These are phyloP conservation scores for Zygoascus hellenicus DNA, from an alignment of 1,139 yeast genomes.

Conservation along the genomic window DNA sequence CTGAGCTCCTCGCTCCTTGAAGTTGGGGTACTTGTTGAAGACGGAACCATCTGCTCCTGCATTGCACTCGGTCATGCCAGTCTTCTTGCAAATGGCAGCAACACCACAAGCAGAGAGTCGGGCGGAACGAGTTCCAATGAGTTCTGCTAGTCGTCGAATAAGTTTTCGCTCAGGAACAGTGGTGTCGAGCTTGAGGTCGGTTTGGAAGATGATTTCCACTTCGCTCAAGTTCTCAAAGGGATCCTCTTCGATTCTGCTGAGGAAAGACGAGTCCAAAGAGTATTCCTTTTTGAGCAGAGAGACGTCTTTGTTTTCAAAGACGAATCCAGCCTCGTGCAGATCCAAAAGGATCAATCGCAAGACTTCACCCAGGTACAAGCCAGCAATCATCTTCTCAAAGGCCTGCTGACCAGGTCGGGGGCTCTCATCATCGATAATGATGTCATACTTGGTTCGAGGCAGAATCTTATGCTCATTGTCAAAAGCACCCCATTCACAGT, in stretches of 20 bases:
- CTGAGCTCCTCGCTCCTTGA: conserved; percentile 81
- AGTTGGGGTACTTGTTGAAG: conserved; percentile 85
- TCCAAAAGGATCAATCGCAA: conserved; percentile 77
- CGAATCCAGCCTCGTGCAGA: conserved; percentile 53
- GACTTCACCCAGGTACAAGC: conserved; percentile 92
- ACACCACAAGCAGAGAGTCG: conserved; percentile 92
- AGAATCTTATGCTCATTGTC: conserved; percentile 75
- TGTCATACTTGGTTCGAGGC: conserved; percentile 88
- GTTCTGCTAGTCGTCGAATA: conserved; percentile 76
- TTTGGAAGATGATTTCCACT: conserved; percentile 59
- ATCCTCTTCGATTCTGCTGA: conserved; percentile 83
- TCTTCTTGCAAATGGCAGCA: conserved; percentile 89
- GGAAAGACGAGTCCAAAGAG: conserved; percentile 82
- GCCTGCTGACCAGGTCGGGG: conserved; percentile 97
- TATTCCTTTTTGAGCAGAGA: conserved; percentile 54
- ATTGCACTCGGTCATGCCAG: conserved; percentile 69
- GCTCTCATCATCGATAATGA: conserved; percentile 70
- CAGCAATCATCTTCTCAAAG: conserved; percentile 96
- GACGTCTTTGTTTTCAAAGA: conserved; percentile 67
- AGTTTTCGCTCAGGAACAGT: conserved; percentile 76
- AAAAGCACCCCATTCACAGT: conserved; percentile 97
- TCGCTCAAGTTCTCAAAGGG: conserved; percentile 80
- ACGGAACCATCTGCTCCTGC: conserved; percentile 98
- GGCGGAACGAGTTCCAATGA: conserved; percentile 89
- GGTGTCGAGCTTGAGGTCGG: conserved; percentile 54